Base-by-base conservation (phyloP, 2,329 filamentous ascomycete genomes). In the Moelleriella libera region DNA sequence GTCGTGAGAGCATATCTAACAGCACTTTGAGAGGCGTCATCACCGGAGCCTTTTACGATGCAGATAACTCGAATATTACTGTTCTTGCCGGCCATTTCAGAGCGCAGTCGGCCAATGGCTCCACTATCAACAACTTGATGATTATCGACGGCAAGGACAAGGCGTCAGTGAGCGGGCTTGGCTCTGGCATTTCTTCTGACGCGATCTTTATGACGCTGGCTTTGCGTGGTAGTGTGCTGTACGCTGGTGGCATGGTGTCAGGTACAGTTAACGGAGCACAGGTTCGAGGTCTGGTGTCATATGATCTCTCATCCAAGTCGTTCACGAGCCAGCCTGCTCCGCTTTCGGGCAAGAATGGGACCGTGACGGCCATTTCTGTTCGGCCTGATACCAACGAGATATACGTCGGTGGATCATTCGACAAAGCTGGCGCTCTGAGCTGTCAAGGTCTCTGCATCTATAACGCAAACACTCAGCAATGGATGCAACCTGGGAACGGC, bases 61-160 rank as follows among this genome's bases (percentile, higher is more conserved):
- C 74, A 12, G 77, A 79, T 52, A 71, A 69, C 49, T 75, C 78
- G 52, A 96, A 96, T 63, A 73, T 94, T 48, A 97, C 92, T 0
- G 77, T 97, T 40, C 72, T 97, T 30, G 92, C 82, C 45, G 92
- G 92, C 1, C 87, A 88, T 57, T 98, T 98, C 61, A 76, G 77
- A 6, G 82, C 86, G 1, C 78, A 71, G 31, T 77, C 76, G 11
- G 75, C 74, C 6, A 77, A 89, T 54, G 85, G 82, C 28, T 80
- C 82, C 4, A 72, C 74, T 5, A 73, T 96, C 50, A 73, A 88
- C 54, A 97, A 96, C 57, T 69, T 98, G 12, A 71, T 84, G 39
- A 77, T 98, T 53, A 78, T 97, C 51, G 85, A 96, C 61, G 82
- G 83, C 42, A 76, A 79, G n/a, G 71, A 85, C 50, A 71, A 71